These are phyloP conservation scores for Cordyceps militaris DNA, from an alignment of 2,329 filamentous ascomycete genomes.

Conservation along the genomic window DNA sequence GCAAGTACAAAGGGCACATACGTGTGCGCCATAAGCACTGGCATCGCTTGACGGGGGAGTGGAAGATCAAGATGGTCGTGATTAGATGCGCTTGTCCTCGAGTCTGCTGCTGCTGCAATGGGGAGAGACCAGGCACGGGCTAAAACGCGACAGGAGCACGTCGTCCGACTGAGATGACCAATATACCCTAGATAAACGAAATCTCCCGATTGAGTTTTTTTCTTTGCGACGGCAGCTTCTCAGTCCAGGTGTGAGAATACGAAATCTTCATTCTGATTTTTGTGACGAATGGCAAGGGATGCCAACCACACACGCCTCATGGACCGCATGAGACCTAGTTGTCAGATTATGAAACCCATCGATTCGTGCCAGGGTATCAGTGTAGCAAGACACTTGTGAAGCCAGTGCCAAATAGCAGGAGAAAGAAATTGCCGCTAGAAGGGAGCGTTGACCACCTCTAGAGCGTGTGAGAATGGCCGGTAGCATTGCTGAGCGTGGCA, in stretches of 20 bases:
- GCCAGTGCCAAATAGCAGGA: not conserved
- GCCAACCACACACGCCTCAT: not conserved
- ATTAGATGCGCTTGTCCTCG: not conserved
- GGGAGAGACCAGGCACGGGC: not conserved
- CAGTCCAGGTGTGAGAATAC: not conserved
- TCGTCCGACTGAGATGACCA: not conserved
- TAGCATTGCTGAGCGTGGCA: not conserved
- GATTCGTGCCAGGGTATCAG: not conserved
- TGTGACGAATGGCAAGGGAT: not conserved
- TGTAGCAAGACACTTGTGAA: not conserved
- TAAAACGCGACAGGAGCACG: not conserved
- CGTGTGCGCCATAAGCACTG: constrained; percentile 2
- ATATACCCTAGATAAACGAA: not conserved
- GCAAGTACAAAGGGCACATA: not conserved
- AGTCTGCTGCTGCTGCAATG: not conserved
- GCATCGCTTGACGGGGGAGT: not conserved
- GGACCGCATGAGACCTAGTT: not conserved
- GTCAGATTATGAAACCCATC: not conserved
- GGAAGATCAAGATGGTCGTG: not conserved
- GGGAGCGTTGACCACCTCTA: constrained; percentile 5
- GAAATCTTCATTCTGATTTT: not conserved
- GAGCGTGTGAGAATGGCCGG: not conserved
- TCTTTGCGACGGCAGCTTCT: not conserved
- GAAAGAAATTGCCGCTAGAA: not conserved
- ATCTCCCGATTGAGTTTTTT: not conserved